A percentile compares a stretch with the other conserved stretches of the same genome.
Conservation (phyloP, 805 yeast species). For the Wickerhamiella alocasiicola region DNA sequence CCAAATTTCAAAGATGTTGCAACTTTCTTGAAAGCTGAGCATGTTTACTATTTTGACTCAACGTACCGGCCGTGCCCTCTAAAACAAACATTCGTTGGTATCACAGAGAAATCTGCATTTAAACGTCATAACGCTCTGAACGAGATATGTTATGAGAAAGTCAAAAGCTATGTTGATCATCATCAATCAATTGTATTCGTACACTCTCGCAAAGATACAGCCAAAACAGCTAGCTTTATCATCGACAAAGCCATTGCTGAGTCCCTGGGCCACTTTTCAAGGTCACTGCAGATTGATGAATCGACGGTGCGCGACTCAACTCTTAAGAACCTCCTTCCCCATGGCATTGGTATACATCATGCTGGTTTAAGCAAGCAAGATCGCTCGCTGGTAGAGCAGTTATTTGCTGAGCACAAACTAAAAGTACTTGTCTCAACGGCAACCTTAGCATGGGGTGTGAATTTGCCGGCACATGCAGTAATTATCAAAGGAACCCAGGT, state of each 20-base stretch:
- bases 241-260: constrained; percentile 22
- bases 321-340: constrained; percentile 46
- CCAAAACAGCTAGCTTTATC: constrained; percentile 65
- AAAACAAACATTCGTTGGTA: constrained; percentile 76
- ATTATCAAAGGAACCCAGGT: constrained; percentile 88
- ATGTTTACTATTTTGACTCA: constrained; percentile 63
- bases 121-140: constrained; percentile 74
- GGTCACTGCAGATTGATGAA: constrained; percentile 16
- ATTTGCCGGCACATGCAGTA: constrained; percentile 89
- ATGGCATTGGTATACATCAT: constrained; percentile 83
- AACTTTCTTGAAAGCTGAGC: constrained; percentile 51
- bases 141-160: constrained; percentile 77
- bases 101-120: constrained; percentile 70
- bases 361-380: constrained; percentile 73
- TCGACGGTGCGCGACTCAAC: constrained; percentile 45
- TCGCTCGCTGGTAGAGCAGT: constrained; percentile 66
- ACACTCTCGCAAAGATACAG: constrained; percentile 87
- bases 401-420: constrained; percentile 79
- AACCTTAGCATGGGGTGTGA: constrained; percentile 95
- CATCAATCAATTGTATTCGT: constrained; percentile 84
- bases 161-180: constrained; percentile 42
- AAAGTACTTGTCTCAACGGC: constrained; percentile 82
- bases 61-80: constrained; percentile 86
- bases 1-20: constrained; percentile 88
- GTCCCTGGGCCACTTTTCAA: neutral